phyloP scores from a whole-genome alignment of 2,329 filamentous ascomycete genomes.

The Capronia americana region DNA sequence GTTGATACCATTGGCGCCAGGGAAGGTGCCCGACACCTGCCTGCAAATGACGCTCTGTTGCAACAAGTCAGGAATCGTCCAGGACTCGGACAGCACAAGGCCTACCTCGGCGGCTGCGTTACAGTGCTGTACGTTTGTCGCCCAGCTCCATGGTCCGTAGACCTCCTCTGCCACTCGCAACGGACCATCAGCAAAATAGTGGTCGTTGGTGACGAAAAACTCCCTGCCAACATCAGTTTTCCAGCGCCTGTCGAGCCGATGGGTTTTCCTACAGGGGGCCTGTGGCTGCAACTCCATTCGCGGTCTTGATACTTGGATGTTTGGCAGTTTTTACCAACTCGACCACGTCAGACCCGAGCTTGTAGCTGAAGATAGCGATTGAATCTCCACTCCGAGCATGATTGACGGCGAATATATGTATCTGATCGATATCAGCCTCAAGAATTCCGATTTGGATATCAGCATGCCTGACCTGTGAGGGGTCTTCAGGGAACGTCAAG shows the following conservation, averaged over 20 bases:
- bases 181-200: conserved; percentile 24
- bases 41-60: conserved; percentile 27
- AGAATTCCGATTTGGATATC: background rate
- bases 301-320: conserved; percentile 34
- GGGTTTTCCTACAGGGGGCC: conserved; percentile 23
- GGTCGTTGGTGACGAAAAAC: conserved; percentile 32
- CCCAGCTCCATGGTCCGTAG: conserved; percentile 29
- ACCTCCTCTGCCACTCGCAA: conserved; percentile 26
- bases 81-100: background rate
- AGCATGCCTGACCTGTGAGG: conserved; percentile 21
- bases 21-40: conserved; percentile 31
- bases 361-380: conserved; percentile 31
- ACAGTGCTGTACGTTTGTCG: conserved; percentile 29
- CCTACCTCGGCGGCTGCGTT: conserved; percentile 22
- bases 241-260: background rate
- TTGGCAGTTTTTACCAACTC: conserved; percentile 34
- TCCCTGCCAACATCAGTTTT: conserved; percentile 19
- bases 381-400: conserved; percentile 34
- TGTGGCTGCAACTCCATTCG: conserved; percentile 30
- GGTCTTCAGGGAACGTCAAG: conserved; percentile 23
- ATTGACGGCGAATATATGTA: conserved; percentile 36
- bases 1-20: conserved; percentile 34
- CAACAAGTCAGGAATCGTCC: background rate
- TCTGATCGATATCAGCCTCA: conserved; percentile 11
- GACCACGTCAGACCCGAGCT: conserved; percentile 27